A percentile compares a stretch with the other conserved stretches of the same genome.
These are phyloP conservation scores for Aphanocladium album DNA, from an alignment of 2,329 filamentous ascomycete species.

Conservation along the genomic window DNA sequence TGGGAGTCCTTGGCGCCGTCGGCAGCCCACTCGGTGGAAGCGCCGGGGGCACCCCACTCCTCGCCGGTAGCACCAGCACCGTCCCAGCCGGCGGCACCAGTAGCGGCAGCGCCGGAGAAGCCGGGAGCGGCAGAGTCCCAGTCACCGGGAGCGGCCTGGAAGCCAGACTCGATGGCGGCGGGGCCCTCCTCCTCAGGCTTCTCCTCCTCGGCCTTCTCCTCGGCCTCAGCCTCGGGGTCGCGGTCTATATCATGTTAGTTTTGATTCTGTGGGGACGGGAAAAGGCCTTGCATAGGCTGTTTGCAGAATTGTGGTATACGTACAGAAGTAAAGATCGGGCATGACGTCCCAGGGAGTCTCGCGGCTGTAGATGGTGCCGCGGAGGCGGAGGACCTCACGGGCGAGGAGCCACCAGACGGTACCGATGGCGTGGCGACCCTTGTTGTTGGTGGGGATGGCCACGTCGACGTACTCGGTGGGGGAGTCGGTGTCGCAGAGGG, in stretches of 20 bases:
- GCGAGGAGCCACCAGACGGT: conserved; percentile 99
- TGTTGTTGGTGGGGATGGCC: conserved; percentile 99
- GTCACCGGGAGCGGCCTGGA: conserved; percentile 63
- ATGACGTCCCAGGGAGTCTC: conserved; percentile 99
- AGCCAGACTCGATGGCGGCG: conserved; percentile 72
- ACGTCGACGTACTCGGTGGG: conserved; percentile 99
- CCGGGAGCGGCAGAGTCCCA: conserved; percentile 74
- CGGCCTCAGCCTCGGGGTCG: conserved; percentile 98
- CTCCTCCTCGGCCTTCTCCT: conserved; percentile 94
- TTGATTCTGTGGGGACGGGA: neutral
- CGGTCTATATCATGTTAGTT: conserved; percentile 55
- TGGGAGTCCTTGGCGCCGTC: conserved; percentile 51
- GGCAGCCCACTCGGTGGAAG: conserved; percentile 65
- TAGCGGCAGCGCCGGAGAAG: conserved; percentile 57
- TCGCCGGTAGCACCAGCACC: conserved; percentile 51
- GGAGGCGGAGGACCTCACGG: conserved; percentile 98
- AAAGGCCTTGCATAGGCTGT: too few species aligned
- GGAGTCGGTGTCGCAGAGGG: conserved; percentile 97
- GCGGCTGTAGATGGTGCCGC: conserved; percentile 91
- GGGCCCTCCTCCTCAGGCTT: conserved; percentile 87
- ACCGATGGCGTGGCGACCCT: conserved; percentile 98
- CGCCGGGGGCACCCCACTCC: conserved; percentile 62
- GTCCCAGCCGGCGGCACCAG: conserved; percentile 49
- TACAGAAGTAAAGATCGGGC: conserved; percentile 99
- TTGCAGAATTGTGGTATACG: too few species aligned